Conservation (phyloP, 352 stramenopile species). For the Globisporangium okanoganense region DNA sequence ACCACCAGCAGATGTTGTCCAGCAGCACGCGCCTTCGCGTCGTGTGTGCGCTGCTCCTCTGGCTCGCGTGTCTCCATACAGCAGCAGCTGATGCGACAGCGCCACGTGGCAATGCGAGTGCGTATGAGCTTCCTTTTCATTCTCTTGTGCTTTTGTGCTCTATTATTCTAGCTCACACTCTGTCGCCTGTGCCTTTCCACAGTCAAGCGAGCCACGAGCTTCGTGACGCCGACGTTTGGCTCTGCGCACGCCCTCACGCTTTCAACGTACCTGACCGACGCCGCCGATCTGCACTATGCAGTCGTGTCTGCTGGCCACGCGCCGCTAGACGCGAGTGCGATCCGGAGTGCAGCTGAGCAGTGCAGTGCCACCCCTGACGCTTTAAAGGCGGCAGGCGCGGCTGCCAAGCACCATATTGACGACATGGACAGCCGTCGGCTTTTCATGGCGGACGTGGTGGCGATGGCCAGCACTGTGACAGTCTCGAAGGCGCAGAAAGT, state of each 20-base stretch:
- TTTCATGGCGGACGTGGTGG: neutral
- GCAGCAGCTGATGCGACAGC: neutral
- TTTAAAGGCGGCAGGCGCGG: neutral
- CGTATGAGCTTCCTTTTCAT: neutral
- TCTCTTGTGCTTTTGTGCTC: neutral
- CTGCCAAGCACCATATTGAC: too few species aligned
- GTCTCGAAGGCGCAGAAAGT: conserved; percentile 51
- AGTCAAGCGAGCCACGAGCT: conserved; percentile 23
- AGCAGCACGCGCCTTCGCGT: neutral
- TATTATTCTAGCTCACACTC: neutral
- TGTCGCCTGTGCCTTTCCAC: neutral
- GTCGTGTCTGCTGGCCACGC: conserved; percentile 38
- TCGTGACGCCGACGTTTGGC: conserved; percentile 43
- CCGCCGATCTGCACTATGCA: conserved; percentile 68
- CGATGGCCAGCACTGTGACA: conserved; percentile 37
- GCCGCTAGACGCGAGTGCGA: conserved; percentile 34
- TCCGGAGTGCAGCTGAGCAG: conserved; percentile 42
- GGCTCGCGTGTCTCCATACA: neutral
- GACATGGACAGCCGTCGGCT: too few species aligned
- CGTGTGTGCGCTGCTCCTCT: conserved; percentile 1
- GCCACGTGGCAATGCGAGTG: conserved; percentile 5
- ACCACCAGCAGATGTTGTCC: neutral
- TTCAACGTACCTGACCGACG: conserved; percentile 69
- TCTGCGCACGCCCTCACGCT: conserved; percentile 50
- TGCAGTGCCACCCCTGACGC: conserved; percentile 3